Base-by-base conservation (phyloP, 2,329 filamentous ascomycete species). In the Salinomyces thailandicus region DNA sequence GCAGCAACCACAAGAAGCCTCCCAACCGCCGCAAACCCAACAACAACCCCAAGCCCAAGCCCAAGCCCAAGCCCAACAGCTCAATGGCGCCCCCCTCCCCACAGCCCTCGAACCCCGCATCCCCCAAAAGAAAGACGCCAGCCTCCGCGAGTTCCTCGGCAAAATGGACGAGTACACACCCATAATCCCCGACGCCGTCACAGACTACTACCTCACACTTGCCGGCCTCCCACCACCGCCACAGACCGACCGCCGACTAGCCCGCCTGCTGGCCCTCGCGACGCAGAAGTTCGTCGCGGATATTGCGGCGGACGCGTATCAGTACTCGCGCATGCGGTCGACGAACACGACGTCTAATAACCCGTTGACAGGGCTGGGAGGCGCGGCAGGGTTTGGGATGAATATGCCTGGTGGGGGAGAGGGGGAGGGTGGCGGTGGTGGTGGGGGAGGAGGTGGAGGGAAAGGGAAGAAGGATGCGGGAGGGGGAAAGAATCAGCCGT, bases 161-260 rank as follows among this genome's bases (percentile, higher is more conserved):
- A 95, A 94, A 70, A 96, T 98, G 81, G 91, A 98, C 58, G 91
- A 98, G 54, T 96, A 91, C 63, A 86, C 91, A 42, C 91, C 91
- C 8, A 94, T 98, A 85, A 96, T 98, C 51, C 91, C 91, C 31
- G 91, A 98, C 57, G 91, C 91, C 14, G 91, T 98, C 15, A 96
- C 87, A 45, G 81, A 93, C 60, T 95, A 96, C 71, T 98, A 98
- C 66, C 83, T 98, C 67, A 93, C 89, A 24, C 82, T 93, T 51
- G 86, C 89, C 47, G 91, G 91, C 36, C 83, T 98, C 3, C 87
- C 91, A 20, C 89, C 89, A 1, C 86, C 89, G 27, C 87, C 85
- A 0, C 81, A 91, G 52, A 93, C 86, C 35, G 85, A 94, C 53
- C 81, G 81, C 14, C 85, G 87, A 40, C 81, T 98, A 18, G 85